A percentile compares a stretch with the other conserved stretches of the same genome.
Conservation (phyloP, 176 grass and related monocot genomes). For the Raddia guianensis region DNA sequence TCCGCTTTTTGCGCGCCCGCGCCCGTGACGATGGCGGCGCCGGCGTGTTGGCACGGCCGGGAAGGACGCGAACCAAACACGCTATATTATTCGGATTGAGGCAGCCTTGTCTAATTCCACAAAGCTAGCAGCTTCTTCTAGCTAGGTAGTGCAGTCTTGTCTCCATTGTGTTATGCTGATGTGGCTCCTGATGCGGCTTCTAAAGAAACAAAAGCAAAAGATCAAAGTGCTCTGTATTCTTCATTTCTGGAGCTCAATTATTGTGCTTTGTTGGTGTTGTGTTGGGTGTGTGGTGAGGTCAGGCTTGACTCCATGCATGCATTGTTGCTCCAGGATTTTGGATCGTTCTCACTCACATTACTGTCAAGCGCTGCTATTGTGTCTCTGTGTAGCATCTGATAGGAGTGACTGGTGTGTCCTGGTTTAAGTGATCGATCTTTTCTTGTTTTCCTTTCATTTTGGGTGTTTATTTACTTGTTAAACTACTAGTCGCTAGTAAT, state of each 20-base stretch:
- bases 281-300: slow-evolving; percentile 3
- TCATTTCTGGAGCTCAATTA: slow-evolving; percentile 34
- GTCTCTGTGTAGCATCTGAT: background rate
- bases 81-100: slow-evolving; percentile 25
- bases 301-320: slow-evolving; percentile 30
- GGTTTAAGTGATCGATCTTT: background rate
- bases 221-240: background rate
- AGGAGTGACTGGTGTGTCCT: background rate
- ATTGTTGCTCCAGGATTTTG: background rate
- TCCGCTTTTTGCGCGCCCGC: too few species aligned
- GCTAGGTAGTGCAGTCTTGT: background rate
- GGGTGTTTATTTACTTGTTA: background rate
- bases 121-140: background rate
- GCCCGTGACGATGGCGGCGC: too few species aligned
- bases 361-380: background rate
- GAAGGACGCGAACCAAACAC: too few species aligned
- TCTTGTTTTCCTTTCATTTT: background rate
- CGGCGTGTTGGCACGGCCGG: too few species aligned
- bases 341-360: background rate
- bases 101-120: slow-evolving; percentile 27
- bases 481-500: too few species aligned
- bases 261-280: slow-evolving; percentile 17
- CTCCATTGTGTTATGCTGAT: background rate
- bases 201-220: background rate
- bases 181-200: background rate